Evolutionary conservation across 2,329 filamentous ascomycete species (phyloP), one percentile per base, ranked within the genome.

Genomic region (Calcarisporium arbuscula): DNA sequence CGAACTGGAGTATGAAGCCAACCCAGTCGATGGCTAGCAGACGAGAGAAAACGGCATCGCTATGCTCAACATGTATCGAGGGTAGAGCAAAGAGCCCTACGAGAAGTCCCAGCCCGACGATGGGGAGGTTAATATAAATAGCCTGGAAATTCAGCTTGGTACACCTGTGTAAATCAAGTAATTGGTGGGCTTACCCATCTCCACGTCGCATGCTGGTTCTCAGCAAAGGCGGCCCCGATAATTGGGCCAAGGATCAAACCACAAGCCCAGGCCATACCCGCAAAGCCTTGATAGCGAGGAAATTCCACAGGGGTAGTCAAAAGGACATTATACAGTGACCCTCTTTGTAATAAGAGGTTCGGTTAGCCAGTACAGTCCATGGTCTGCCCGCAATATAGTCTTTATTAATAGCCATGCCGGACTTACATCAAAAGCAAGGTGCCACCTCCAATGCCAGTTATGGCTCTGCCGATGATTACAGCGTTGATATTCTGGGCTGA

Each of bases 41-140:
- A 11, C 26, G 17, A 29, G 19, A 9, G n/a, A 17, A 6, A 29
- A 6, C n/a, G 28, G 28, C 6, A 29, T 12, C 14, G 15, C 10
- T 8, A 29, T 29, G 28, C 19, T 29, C n/a, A 29, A 19, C 9
- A 29, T 16, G 19, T 18, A 8, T 29, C 7, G 10, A 29, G 15
- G 28, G 9, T 17, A 7, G 10, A 29, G 15, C 9, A 17, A 18
- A 8, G 28, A 29, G 5, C 6, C 28, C 6, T 16, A 8, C 14
- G 8, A 8, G 61, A 46, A 4, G n/a, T n/a, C n/a, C n/a, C n/a
- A 54, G 59, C 5, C 57, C 62, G 26, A 74, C 49, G 22, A 59
- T 44, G 7, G 51, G 49, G 8, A 74, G 51, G 40, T 74, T 75
- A 50, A 76, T 66, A 45, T 76, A 77, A 45, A 72, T 71, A 0